phyloP scores from a whole-genome alignment of 2,329 filamentous ascomycete species.

The Trichoderma gracile region DNA sequence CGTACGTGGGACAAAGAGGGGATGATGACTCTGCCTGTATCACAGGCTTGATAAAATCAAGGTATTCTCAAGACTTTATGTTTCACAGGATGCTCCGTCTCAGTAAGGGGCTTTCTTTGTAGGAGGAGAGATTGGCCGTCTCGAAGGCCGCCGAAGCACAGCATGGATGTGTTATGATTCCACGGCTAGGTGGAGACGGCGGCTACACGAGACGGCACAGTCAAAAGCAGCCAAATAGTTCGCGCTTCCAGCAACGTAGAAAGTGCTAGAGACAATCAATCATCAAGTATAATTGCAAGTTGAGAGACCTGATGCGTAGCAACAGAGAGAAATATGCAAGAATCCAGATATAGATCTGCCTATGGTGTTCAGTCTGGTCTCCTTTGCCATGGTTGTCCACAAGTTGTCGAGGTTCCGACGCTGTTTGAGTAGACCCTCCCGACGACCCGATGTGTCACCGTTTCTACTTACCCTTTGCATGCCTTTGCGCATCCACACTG shows the following conservation, averaged over 20 bases:
- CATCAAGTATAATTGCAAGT: no score
- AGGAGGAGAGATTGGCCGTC: not conserved
- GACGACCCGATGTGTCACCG: not conserved
- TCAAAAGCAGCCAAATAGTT: no score
- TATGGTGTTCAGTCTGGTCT: no score
- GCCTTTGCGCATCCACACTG: not conserved
- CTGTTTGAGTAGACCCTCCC: not conserved
- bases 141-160: not conserved
- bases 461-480: no score
- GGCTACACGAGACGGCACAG: no score
- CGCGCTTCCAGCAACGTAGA: no score
- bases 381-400: no score
- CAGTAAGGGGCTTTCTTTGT: not conserved
- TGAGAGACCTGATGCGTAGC: no score
- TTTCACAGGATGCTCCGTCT: not conserved
- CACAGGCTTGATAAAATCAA: not conserved
- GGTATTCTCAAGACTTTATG: not conserved
- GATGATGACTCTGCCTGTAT: not conserved
- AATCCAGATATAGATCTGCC: no score
- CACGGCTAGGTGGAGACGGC: no score
- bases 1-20: not conserved
- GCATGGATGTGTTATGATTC: not conserved
- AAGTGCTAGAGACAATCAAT: no score
- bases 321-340: no score
- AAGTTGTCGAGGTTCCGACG: not conserved